Evolutionary conservation across 345 rosid genomes (phyloP), one percentile per base, ranked within the genome.

Genomic region (Cardamine occulta): DNA sequence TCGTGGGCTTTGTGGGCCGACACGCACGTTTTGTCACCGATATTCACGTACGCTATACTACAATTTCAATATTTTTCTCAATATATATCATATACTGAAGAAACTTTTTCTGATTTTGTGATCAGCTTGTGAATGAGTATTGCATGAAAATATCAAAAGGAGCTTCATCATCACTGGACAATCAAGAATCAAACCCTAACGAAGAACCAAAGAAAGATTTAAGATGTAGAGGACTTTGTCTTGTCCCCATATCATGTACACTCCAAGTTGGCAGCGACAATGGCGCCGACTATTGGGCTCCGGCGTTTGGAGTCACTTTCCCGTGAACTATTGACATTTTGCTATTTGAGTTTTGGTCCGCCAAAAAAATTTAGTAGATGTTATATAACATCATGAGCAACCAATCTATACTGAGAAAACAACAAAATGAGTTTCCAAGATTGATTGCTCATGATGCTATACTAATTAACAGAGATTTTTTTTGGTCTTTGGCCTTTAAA

Each of bases 381-480:
- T 82, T 66, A 86, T 66, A 86, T 88, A 86, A 82, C 83, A 83
- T 83, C 87, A 86, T 73, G 77, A 86, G 85, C 88, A 86, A 82
- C 79, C 87, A 88, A 21, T 85, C 84, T 85, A 84, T 66, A 28
- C 31, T 55, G 71, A 44, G 82, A 77, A 49, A 49, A 9, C 55
- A 60, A 42, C 24, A 34, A 68, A 58, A 63, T 42, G 47, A 48
- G 66, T 66, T 75, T 74, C 72, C 28, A 86, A 85, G 88, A 82
- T 80, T 86, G 87, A 83, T 85, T 84, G 93, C 88, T 88, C 89
- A 84, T 88, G 89, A 88, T 88, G 91, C 76, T 86, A 88, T 86
- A 75, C 81, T 42, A 40, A 76, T 80, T 42, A 40, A 24, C 14
- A 40, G 14, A 24, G 3, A 8, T 32, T 63, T 6, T 8, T 40